These are phyloP conservation scores for Penicillium argentinense DNA, from an alignment of 495 filamentous ascomycete species.

Conservation along the genomic window DNA sequence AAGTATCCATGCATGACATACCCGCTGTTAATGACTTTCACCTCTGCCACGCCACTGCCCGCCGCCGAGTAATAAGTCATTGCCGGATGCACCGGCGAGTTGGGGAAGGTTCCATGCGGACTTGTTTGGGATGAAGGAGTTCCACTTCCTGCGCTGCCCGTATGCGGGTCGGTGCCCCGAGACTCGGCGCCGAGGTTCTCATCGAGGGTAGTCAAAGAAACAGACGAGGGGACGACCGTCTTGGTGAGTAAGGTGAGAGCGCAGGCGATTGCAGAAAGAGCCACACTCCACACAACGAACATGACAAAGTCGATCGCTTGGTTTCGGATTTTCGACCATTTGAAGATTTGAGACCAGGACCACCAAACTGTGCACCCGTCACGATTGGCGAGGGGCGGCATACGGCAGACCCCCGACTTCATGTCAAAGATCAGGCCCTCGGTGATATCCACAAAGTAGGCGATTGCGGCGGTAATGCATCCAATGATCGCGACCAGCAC, in stretches of 20 bases:
- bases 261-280: conserved; percentile 74
- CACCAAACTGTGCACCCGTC: conserved; percentile 67
- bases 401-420: conserved; percentile 84
- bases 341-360: conserved; percentile 71
- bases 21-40: conserved; percentile 94
- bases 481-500: conserved; percentile 89
- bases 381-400: conserved; percentile 68
- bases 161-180: conserved; percentile 43
- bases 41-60: conserved; percentile 94
- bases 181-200: conserved; percentile 64
- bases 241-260: conserved; percentile 81
- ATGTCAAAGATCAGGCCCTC: conserved; percentile 84
- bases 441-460: conserved; percentile 85
- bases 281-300: conserved; percentile 68
- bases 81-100: conserved; percentile 50
- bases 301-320: conserved; percentile 70
- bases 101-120: conserved; percentile 26
- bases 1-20: conserved; percentile 97
- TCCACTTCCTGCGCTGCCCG: conserved; percentile 29
- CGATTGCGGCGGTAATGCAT: conserved; percentile 78
- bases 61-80: conserved; percentile 96
- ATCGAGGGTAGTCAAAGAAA: conserved; percentile 83
- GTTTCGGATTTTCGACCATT: conserved; percentile 51
- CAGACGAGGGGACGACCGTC: conserved; percentile 85
- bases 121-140: conserved; percentile 39